These are phyloP conservation scores for Suillus hirtellus DNA, from an alignment of 768 basidiomycete species.

Conservation along the genomic window DNA sequence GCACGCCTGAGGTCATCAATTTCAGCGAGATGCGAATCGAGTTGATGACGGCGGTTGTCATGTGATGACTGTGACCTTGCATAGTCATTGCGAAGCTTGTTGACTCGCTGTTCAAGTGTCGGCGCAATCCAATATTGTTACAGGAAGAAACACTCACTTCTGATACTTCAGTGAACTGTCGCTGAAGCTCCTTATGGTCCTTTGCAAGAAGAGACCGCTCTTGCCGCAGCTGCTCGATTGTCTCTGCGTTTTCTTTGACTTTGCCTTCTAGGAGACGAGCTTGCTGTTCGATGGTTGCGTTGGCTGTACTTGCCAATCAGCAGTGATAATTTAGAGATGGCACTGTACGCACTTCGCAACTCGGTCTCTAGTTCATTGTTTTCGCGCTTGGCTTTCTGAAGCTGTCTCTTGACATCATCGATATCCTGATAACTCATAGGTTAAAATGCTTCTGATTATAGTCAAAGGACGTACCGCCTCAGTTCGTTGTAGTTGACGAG, in stretches of 20 bases:
- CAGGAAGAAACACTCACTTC: constrained; percentile 49
- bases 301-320: constrained; percentile 43
- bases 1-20: constrained; percentile 76
- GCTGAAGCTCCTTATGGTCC: constrained; percentile 76
- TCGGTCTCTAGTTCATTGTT: constrained; percentile 74
- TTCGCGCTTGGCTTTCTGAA: constrained; percentile 70
- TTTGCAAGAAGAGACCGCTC: constrained; percentile 69
- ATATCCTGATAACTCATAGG: constrained; percentile 58
- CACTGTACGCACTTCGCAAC: constrained; percentile 55
- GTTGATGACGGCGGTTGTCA: constrained; percentile 68
- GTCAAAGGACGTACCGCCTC: constrained; percentile 55
- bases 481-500: constrained; percentile 65
- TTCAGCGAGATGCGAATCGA: constrained; percentile 70
- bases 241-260: constrained; percentile 66
- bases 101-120: constrained; percentile 46
- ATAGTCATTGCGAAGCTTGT: constrained; percentile 63
- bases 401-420: constrained; percentile 69
- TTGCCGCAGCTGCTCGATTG: constrained; percentile 73
- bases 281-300: constrained; percentile 70
- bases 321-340: neutral
- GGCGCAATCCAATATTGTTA: neutral
- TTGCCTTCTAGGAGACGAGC: constrained; percentile 66
- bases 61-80: constrained; percentile 63
- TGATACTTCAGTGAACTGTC: constrained; percentile 60
- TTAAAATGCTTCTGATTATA: constrained; percentile 2